Evolutionary conservation across 2,329 filamentous ascomycete species (phyloP).

Genomic region (Fusarium sp.): DNA sequence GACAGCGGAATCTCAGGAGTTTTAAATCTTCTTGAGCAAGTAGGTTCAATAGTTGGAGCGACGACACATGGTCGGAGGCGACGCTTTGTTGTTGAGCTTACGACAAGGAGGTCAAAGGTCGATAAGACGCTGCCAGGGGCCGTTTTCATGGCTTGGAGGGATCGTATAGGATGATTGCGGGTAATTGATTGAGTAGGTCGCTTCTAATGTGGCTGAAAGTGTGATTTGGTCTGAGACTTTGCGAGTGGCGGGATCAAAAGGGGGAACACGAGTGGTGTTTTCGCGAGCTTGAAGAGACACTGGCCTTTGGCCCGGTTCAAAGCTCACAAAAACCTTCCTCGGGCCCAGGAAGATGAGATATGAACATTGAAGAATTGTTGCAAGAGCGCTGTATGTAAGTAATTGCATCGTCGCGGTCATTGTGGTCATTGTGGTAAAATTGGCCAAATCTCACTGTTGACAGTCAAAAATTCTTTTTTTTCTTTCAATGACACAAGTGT

Average conservation of each 20-base stretch:
- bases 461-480: not conserved
- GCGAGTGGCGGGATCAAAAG: not conserved
- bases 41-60: not conserved
- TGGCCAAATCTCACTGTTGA: not conserved
- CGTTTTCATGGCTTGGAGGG: not conserved
- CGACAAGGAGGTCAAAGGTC: not conserved
- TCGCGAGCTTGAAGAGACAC: not conserved
- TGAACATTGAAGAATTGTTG: not conserved
- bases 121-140: not conserved
- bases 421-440: not conserved
- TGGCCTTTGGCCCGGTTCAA: not conserved
- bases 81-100: not conserved
- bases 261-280: not conserved
- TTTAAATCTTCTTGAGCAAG: not conserved
- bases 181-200: not conserved
- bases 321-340: not conserved
- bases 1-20: not conserved
- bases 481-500: too few relatives aligned
- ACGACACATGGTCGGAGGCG: not conserved
- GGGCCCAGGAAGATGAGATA: not conserved
- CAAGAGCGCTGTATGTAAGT: not conserved
- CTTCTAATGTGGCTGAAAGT: not conserved
- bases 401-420: not conserved
- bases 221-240: not conserved
- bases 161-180: not conserved